These are phyloP conservation scores for Zasmidium citrigriseum DNA, from an alignment of 2,329 filamentous ascomycete species.

Conservation along the genomic window DNA sequence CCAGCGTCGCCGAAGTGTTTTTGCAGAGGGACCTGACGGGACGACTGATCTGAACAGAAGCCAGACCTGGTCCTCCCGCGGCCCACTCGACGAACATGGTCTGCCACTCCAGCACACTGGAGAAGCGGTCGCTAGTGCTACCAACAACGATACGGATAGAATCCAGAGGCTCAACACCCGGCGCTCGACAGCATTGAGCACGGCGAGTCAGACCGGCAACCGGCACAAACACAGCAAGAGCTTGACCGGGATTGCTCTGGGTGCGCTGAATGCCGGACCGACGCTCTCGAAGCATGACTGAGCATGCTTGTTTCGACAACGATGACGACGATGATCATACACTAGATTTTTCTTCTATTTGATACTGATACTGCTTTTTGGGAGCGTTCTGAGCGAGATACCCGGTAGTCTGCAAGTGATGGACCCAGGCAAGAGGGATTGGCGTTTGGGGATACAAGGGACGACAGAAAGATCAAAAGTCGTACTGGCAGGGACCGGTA, in stretches of 20 bases:
- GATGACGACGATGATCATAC: not conserved
- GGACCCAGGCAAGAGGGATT: too few species aligned
- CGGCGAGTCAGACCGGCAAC: conserved; percentile 4
- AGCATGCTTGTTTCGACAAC: not conserved
- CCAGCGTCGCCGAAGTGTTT: conserved; percentile 27
- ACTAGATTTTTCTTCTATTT: not conserved
- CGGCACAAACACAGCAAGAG: conserved; percentile 24
- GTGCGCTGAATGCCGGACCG: conserved; percentile 31
- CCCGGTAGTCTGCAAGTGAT: too few species aligned
- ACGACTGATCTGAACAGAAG: conserved; percentile 9
- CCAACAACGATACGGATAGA: conserved; percentile 16
- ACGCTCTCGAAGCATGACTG: conserved; percentile 18
- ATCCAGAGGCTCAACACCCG: conserved; percentile 16
- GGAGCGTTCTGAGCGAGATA: not conserved
- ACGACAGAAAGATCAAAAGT: too few species aligned
- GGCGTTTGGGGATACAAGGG: too few species aligned
- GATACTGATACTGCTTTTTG: not conserved
- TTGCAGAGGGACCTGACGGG: conserved; percentile 18
- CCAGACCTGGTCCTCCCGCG: conserved; percentile 24
- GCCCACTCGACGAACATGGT: conserved; percentile 30
- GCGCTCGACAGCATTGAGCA: conserved; percentile 16
- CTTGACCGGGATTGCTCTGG: conserved; percentile 26
- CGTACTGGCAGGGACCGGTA: too few species aligned
- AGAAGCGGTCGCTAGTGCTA: conserved; percentile 16
- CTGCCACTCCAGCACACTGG: conserved; percentile 27